These are phyloP conservation scores for Yamadazyma spencermartinsiae DNA, from an alignment of 1,139 yeast species.

Conservation along the genomic window DNA sequence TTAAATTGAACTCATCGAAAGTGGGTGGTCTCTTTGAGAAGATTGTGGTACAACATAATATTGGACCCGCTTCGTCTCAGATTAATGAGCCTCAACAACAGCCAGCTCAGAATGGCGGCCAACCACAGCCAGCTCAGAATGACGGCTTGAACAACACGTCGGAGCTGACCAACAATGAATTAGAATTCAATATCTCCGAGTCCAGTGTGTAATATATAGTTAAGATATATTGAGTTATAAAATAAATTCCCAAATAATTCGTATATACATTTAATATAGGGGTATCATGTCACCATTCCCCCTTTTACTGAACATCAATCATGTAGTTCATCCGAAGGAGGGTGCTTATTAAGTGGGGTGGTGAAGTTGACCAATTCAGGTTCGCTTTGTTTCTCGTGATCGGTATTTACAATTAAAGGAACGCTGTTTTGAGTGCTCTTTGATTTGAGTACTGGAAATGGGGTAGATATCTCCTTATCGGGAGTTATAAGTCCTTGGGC, in stretches of 20 bases:
- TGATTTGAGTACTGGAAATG: constrained; percentile 14
- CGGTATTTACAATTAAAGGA: constrained; percentile 17
- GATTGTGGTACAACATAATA: constrained; percentile 21
- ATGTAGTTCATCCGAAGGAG: neutral
- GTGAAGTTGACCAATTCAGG: constrained; percentile 15
- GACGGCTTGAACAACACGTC: neutral
- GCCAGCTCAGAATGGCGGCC: neutral
- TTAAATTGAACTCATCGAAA: constrained; percentile 46
- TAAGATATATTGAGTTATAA: neutral
- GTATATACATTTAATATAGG: too few species aligned
- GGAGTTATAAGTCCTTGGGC: constrained; percentile 15
- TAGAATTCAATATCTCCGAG: constrained; percentile 5
- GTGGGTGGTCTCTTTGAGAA: constrained; percentile 44
- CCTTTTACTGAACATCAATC: neutral
- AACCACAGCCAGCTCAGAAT: neutral
- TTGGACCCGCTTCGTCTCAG: neutral
- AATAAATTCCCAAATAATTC: neutral
- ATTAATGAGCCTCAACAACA: neutral
- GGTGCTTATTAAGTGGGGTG: constrained; percentile 11
- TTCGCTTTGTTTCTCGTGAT: constrained; percentile 7
- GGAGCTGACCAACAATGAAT: constrained; percentile 1
- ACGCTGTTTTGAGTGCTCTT: constrained; percentile 4
- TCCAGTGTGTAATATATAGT: neutral
- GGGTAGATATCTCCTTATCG: constrained; percentile 12
- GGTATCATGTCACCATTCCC: too few species aligned